These are phyloP conservation scores for Hanseniaspora mollemarum DNA, from an alignment of 805 yeast species.

Conservation along the genomic window DNA sequence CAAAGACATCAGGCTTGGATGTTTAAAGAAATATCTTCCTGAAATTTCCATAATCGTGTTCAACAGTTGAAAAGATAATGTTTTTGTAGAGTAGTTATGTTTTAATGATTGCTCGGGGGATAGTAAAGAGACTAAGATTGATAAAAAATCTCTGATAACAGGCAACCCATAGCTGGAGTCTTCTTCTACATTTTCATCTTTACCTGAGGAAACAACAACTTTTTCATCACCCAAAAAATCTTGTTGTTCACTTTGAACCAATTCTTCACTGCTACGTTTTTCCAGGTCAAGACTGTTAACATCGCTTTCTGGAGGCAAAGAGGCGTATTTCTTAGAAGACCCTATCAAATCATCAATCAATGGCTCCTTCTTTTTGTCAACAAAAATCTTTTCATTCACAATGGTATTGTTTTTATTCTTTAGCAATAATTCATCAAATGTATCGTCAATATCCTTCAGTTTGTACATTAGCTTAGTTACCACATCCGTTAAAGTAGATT, in stretches of 20 bases:
- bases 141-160: conserved; percentile 65
- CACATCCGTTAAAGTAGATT: conserved; percentile 59
- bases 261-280: conserved; percentile 18
- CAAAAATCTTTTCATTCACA: conserved; percentile 20
- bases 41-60: conserved; percentile 72
- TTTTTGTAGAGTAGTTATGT: conserved; percentile 77
- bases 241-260: conserved; percentile 16
- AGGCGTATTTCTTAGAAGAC: conserved; percentile 17
- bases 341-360: conserved; percentile 15
- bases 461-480: conserved; percentile 57
- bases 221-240: neutral
- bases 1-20: conserved; percentile 53
- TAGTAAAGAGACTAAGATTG: conserved; percentile 63
- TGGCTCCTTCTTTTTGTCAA: conserved; percentile 13
- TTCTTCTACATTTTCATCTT: conserved; percentile 10
- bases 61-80: conserved; percentile 66
- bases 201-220: neutral
- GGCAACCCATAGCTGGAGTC: conserved; percentile 45
- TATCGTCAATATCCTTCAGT: conserved; percentile 40
- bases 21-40: conserved; percentile 49
- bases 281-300: neutral
- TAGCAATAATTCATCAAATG: conserved; percentile 31
- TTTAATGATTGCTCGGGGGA: conserved; percentile 73
- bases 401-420: conserved; percentile 38
- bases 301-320: neutral